Evolutionary conservation across 2,329 filamentous ascomycete genomes (phyloP), one percentile per base, ranked within the genome.

Genomic region (Xylaria digitata): DNA sequence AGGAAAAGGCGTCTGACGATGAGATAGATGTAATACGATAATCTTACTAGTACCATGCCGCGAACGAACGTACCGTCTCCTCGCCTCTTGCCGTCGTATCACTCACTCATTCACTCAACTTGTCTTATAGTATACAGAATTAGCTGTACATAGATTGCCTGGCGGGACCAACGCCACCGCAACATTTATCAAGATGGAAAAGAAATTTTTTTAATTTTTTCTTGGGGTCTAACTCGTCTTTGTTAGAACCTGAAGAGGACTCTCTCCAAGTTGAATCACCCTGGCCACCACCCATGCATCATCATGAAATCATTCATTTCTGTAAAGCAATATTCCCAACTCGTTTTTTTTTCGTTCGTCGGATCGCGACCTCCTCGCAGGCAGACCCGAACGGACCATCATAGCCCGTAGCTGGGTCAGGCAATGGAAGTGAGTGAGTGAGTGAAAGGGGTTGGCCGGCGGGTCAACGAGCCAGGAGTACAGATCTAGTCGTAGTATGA

Each of bases 321-420:
- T 13, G 11, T 0, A 13, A 2, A 15, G 37, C 13, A 40, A 15
- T 40, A 5, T 13, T 5, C 37, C 13, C 34, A 40, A 15, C 4
- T 15, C 13, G 26, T 2, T 26, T 26, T 26, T 26, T 26, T 26
- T 5, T 5, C 26, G 26, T 40, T 58, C 19, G 26, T 58, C 13
- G 13, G 3, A n/a, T 46, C 11, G 19, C 8, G 30, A 13, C 17
- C 15, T 40, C 5, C 26, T 26, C 5, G 13, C 37, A 15, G 11
- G 37, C 37, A 15, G 11, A 40, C 37, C 37, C 9, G 37, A 15
- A 15, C 37, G 37, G 9, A 43, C 55, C 34, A n/a, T n/a, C n/a
- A n/a, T 19, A 26, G 32, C 23, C 58, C 23, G 49, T 48, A 52
- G 48, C 26, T 26, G 40, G 48, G 37, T 48, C 48, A 50, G 40